Conservation (phyloP, 1,284 basidiomycete species). For the Moniliella sp. region DNA sequence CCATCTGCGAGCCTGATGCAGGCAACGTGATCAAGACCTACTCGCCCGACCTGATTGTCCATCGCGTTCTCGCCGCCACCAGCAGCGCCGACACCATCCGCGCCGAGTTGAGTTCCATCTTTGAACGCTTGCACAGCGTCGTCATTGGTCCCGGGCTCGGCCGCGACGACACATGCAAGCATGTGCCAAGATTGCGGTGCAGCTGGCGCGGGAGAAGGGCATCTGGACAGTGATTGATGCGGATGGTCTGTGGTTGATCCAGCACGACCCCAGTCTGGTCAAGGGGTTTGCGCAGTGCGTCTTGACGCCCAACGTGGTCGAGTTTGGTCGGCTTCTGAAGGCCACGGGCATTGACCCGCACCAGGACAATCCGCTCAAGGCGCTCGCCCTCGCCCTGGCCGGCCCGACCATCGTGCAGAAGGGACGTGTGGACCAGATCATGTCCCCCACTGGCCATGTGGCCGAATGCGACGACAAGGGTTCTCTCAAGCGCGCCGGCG, state of each 20-base stretch:
- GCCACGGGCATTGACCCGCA: constrained; percentile 37
- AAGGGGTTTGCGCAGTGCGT: constrained; percentile 59
- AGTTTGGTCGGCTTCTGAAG: constrained; percentile 66
- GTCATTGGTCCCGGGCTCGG: constrained; percentile 62
- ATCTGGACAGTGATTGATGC: constrained; percentile 85
- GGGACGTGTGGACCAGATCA: constrained; percentile 40
- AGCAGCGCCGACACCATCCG: constrained; percentile 41
- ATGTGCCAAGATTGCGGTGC: constrained; percentile 38
- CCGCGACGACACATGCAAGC: constrained; percentile 70
- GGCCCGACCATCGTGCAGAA: constrained; percentile 84
- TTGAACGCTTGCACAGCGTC: constrained; percentile 69
- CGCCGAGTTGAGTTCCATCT: constrained; percentile 45
- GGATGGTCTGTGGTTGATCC: constrained; percentile 60
- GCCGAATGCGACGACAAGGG: constrained; percentile 51
- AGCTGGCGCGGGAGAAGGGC: constrained; percentile 40
- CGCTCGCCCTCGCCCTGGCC: constrained; percentile 50
- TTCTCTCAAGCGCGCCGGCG: constrained; percentile 74
- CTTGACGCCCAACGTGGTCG: constrained; percentile 79
- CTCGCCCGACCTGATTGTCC: constrained; percentile 78
- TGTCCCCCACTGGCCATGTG: constrained; percentile 39
- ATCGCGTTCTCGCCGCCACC: constrained; percentile 65
- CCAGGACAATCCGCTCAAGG: constrained; percentile 27
- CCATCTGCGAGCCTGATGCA: constrained; percentile 72
- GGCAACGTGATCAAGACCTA: constrained; percentile 83
- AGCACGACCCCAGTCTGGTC: constrained; percentile 53